Evolutionary conservation across 805 yeast genomes (phyloP), one percentile per base, ranked within the genome.

Genomic region (Saccharomyces jurei): DNA sequence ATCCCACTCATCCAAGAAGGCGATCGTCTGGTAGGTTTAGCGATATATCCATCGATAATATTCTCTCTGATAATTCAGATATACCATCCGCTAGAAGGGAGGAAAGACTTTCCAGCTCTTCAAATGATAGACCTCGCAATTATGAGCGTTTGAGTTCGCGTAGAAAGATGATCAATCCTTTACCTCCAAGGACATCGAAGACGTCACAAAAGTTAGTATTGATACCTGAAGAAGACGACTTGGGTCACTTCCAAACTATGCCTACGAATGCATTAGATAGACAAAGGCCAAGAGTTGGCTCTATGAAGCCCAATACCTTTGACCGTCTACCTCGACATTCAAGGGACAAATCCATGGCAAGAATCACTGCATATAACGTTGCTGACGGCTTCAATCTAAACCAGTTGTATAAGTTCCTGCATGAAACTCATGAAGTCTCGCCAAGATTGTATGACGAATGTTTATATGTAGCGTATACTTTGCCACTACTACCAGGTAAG

Each of bases 401-500:
- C 31, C 73, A 79, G 6, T 81, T 89, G 2, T 77, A 86, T 1
- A 76, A 77, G 48, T 92, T 89, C 61, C 71, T 94, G 29, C 74
- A 78, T 44, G 74, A 79, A 6, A 76, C 83, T 48, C 99, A 92
- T 70, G 84, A 85, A 62, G 96, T 91, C 1, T 80, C 87, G 6
- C 96, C 97, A 0, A 75, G 97, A 57, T 67, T 87, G 30, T 92
- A 92, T 63, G 97, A 92, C 70, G 97, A 92, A 62, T 96, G 89
- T n/a, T 71, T 94, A 26, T 92, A 91, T 64, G 92, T 87, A 6
- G 96, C 96, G 0, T 92, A 91, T 64, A 80, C 89, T 29, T 74
- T 92, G 44, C 99, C 98, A 0, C 74, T 91, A 28, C 73, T 89
- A 2, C 95, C 96, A 0, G 97, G 97, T 11, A 80, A 77, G 27